Evolutionary conservation across 768 basidiomycete species (phyloP), one percentile per base, ranked within the genome.

Genomic region (Tephrocybe sp.): DNA sequence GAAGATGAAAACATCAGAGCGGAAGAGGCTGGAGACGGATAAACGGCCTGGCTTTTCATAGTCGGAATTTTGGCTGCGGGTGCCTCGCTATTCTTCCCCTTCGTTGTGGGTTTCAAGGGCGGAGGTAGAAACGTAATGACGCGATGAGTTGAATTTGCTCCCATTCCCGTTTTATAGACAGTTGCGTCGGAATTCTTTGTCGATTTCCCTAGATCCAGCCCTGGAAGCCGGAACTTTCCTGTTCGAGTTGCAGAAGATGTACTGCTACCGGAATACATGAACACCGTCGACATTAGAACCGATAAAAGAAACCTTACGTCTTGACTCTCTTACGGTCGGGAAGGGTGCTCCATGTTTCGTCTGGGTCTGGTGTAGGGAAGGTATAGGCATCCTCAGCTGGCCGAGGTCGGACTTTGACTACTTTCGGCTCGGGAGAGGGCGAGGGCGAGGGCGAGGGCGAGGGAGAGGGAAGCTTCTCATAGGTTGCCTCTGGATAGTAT

Each of bases 311-410:
- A 27, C 13, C 51, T 15, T 15, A 65, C 66, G 42, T 27, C 30
- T 69, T 70, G 6, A 32, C 34, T 49, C 63, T 69, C 55, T 68
- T 73, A 18, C 63, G 59, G 4, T 49, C n/a, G 4, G 67, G 68
- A 11, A 74, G 53, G 1, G 73, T 72, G 18, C 61, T 65, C 72
- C 72, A 74, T 16, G 64, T 56, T 41, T 70, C 69, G 38, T 73
- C 72, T 2, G 64, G 49, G 41, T 73, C 69, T 6, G 54, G 38
- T 4, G 40, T 44, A 8, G 52, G 34, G 44, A 63, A 64, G 16
- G 51, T 50, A 39, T 73, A 71, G 7, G 67, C 66, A 31, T 71
- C 62, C 15, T 54, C 41, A 11, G 41, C n/a, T 8, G 51, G 21
- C 0, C 40, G 53, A 2, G 12, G 27, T 25, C 40, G 44, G 15